These are phyloP conservation scores for Pseudogymnoascus sp. DNA, from an alignment of 2,329 filamentous ascomycete genomes.

Conservation along the genomic window DNA sequence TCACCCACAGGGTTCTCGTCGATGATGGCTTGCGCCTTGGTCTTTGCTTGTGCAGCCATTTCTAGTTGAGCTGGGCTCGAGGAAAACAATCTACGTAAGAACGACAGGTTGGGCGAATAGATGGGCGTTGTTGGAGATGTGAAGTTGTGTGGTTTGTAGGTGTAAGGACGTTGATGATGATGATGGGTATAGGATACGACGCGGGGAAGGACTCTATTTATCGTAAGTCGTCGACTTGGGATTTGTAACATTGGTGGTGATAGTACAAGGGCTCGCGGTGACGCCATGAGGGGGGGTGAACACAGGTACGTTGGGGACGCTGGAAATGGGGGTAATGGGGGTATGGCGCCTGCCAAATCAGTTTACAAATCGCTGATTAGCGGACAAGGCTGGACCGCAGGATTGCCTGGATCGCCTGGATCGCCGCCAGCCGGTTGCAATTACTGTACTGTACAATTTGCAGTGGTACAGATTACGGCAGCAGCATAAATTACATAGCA, in stretches of 20 bases:
- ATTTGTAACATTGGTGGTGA: conserved; percentile 6
- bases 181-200: not conserved
- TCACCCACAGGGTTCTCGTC: conserved; percentile 78
- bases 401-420: not conserved
- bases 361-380: conserved; percentile 6
- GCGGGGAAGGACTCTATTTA: conserved; percentile 8
- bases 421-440: not conserved
- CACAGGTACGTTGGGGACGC: not conserved
- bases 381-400: not conserved
- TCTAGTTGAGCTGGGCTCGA: conserved; percentile 48
- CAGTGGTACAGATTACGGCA: not conserved
- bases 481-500: not conserved
- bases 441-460: not conserved
- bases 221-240: conserved; percentile 5
- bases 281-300: not conserved
- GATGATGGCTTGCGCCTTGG: conserved; percentile 79
- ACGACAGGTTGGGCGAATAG: conserved; percentile 45
- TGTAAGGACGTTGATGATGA: not conserved
- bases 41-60: conserved; percentile 74
- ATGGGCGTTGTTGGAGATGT: not conserved
- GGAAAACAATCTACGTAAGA: conserved; percentile 66
- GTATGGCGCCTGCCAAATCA: not conserved
- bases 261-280: not conserved
- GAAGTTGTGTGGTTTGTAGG: not conserved
- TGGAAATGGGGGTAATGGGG: not conserved